Conservation (phyloP, 805 yeast species). For the Cyberlindnera sargentensis region DNA sequence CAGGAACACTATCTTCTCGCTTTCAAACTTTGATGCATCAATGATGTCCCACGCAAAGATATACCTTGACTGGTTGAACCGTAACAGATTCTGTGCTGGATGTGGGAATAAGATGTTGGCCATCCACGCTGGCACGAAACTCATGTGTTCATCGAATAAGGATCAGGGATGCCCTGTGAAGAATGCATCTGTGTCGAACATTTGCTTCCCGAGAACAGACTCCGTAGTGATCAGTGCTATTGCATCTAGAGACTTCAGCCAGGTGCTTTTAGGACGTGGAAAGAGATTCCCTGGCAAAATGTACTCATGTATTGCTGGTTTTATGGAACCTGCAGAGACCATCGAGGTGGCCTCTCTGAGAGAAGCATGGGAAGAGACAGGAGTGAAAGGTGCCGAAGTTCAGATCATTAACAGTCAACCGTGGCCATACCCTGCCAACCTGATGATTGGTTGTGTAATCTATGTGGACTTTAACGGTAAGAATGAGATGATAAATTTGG, state of each 20-base stretch:
- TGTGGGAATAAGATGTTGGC: constrained; percentile 66
- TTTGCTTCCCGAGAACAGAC: constrained; percentile 89
- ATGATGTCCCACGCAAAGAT: constrained; percentile 74
- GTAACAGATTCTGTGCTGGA: constrained; percentile 78
- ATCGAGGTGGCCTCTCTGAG: constrained; percentile 82
- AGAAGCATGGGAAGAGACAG: constrained; percentile 96
- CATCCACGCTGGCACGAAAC: constrained; percentile 60
- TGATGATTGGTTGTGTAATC: constrained; percentile 91
- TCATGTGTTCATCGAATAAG: constrained; percentile 35
- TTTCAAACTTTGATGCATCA: constrained; percentile 45
- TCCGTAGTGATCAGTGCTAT: constrained; percentile 81
- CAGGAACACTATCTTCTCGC: constrained; percentile 16
- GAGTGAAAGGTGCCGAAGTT: constrained; percentile 56
- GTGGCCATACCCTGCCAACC: constrained; percentile 94
- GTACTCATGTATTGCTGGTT: constrained; percentile 90
- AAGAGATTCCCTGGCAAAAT: constrained; percentile 52
- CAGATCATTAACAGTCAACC: constrained; percentile 75
- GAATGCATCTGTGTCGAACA: constrained; percentile 52
- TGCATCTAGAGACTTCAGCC: constrained; percentile 50
- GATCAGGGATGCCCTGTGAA: constrained; percentile 29
- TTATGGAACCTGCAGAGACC: constrained; percentile 92
- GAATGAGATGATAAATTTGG: constrained; percentile 60
- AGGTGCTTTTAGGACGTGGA: constrained; percentile 65
- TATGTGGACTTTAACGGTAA: constrained; percentile 62
- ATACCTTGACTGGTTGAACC: constrained; percentile 78